A percentile compares a stretch with the other conserved stretches of the same genome.
Conservation (phyloP, 2,329 filamentous ascomycete species). For the Trichothecium roseum region DNA sequence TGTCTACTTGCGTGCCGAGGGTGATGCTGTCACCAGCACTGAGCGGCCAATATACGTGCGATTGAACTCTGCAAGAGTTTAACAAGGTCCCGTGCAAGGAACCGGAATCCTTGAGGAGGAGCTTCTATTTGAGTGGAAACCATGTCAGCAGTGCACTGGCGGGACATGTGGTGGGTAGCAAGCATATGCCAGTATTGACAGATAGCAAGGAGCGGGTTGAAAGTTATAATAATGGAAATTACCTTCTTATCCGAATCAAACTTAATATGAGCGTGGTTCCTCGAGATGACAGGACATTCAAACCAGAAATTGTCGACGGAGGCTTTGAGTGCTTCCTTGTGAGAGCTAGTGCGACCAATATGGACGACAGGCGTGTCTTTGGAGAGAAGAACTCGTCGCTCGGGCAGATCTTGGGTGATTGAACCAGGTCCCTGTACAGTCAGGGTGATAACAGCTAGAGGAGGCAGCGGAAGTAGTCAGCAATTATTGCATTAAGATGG, state of each 20-base stretch:
- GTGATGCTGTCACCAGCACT: slow-evolving; percentile 19
- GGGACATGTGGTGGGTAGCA: no score
- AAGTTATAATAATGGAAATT: no score
- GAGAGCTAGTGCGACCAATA: slow-evolving; percentile 35
- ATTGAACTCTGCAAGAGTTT: slow-evolving; percentile 19
- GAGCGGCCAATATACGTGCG: slow-evolving; percentile 10
- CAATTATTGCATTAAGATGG: no score
- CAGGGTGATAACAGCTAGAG: slow-evolving; percentile 15
- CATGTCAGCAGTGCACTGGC: no score
- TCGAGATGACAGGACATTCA: slow-evolving; percentile 62
- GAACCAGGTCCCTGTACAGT: no score
- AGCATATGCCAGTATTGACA: no score
- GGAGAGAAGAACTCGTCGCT: slow-evolving; percentile 20
- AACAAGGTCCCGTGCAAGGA: slow-evolving; percentile 45
- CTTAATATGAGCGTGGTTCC: slow-evolving; percentile 49
- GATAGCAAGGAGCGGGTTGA: no score
- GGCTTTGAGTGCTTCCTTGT: slow-evolving; percentile 20
- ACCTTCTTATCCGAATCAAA: slow-evolving; percentile 35
- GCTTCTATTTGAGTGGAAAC: slow-evolving; percentile 18
- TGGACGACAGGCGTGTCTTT: slow-evolving; percentile 15
- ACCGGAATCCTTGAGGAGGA: slow-evolving; percentile 33
- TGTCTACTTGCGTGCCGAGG: slow-evolving; percentile 25
- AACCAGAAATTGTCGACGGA: slow-evolving; percentile 50
- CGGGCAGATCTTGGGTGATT: no score
- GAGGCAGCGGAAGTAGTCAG: no score